Conservation (phyloP, 345 rosid genomes). For the Melaleuca alternifolia region DNA sequence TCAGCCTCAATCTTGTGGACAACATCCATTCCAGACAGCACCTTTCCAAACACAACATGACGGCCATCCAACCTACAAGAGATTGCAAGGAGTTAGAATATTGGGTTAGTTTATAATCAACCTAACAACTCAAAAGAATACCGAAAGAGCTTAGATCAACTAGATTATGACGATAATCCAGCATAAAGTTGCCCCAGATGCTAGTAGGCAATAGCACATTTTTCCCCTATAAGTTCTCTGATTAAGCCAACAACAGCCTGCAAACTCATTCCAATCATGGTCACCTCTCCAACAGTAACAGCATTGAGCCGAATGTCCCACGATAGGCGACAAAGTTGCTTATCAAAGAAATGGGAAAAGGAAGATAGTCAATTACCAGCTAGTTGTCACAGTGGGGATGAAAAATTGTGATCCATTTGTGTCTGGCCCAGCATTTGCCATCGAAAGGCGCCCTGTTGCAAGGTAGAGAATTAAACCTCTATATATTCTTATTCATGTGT, state of each 20-base stretch:
- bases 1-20: conserved; percentile 76
- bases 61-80: conserved; percentile 75
- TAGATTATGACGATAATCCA: not conserved
- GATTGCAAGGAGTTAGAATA: not conserved
- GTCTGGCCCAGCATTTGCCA: conserved; percentile 87
- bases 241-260: not conserved
- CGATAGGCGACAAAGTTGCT: not conserved
- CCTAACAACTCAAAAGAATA: not conserved
- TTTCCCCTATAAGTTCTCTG: not conserved
- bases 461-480: not conserved
- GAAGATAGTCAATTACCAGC: conserved; percentile 39
- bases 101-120: not conserved
- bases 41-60: conserved; percentile 90
- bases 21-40: conserved; percentile 80
- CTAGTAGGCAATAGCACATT: not conserved
- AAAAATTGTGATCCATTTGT: conserved; percentile 92
- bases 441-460: conserved; percentile 53
- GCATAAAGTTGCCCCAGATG: not conserved
- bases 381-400: conserved; percentile 70
- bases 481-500: not conserved
- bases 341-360: not conserved
- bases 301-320: not conserved
- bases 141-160: not conserved
- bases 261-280: not conserved
- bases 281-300: not conserved